phyloP scores from a whole-genome alignment of 495 filamentous ascomycete genomes.

The Trichodelitschia bisporula region DNA sequence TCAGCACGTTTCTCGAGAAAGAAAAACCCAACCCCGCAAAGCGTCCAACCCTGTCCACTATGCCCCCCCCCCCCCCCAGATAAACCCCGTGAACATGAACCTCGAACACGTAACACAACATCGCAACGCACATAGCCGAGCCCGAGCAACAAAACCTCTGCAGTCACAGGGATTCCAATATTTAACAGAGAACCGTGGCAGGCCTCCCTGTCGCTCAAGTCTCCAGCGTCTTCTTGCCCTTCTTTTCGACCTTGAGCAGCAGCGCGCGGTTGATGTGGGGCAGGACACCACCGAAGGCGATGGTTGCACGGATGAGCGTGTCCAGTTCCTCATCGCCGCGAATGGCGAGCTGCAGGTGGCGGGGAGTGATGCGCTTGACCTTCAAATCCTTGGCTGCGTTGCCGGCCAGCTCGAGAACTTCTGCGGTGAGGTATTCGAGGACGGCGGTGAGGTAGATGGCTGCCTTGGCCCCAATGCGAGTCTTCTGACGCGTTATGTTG shows the following conservation, averaged over 20 bases:
- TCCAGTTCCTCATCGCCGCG: constrained; percentile 97
- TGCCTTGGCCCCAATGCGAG: constrained; percentile 97
- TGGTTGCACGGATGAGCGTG: constrained; percentile 89
- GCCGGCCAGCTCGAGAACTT: constrained; percentile 93
- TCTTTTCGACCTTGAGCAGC: constrained; percentile 97
- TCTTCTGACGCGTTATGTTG: constrained; percentile 98
- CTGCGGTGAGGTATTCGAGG: constrained; percentile 91
- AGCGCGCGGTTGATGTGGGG: constrained; percentile 97
- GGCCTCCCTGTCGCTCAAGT: too few species aligned
- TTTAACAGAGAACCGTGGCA: too few species aligned
- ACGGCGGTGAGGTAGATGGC: constrained; percentile 97
- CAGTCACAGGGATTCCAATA: too few species aligned
- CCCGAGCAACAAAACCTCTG: too few species aligned
- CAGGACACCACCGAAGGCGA: constrained; percentile 93
- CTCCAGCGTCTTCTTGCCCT: constrained; percentile 50
- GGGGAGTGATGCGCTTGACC: constrained; percentile 98
- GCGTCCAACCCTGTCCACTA: too few species aligned
- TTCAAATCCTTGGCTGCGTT: constrained; percentile 99
- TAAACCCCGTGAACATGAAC: too few species aligned
- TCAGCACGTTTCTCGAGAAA: too few species aligned
- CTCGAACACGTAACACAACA: too few species aligned
- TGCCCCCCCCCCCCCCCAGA: too few species aligned
- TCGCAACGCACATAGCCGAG: too few species aligned
- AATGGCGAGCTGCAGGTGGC: constrained; percentile 93
- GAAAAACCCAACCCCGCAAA: too few species aligned